Conservation (phyloP, 345 rosid species). For the Gossypium arboreum region DNA sequence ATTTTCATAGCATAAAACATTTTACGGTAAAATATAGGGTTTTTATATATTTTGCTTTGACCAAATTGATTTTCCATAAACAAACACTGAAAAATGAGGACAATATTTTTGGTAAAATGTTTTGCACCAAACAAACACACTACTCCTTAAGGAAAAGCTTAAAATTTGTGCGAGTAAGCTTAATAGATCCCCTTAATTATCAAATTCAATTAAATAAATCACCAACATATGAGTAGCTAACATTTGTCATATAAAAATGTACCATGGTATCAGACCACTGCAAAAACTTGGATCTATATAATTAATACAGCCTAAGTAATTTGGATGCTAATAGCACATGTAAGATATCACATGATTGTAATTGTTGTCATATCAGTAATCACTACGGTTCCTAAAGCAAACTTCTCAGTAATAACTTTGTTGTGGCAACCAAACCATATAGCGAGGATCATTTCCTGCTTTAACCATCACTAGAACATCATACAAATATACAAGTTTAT, state of each 20-base stretch:
- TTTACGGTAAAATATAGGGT: too few species aligned
- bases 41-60: too few species aligned
- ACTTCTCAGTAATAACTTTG: slow-evolving; percentile 81
- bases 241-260: slow-evolving; percentile 36
- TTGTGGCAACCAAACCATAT: slow-evolving; percentile 93
- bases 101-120: slow-evolving; percentile 9
- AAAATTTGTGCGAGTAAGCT: slow-evolving; percentile 89
- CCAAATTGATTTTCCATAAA: not conserved
- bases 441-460: slow-evolving; percentile 82
- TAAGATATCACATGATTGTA: slow-evolving; percentile 76
- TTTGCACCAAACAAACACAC: slow-evolving; percentile 47
- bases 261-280: not conserved
- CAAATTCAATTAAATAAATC: slow-evolving; percentile 88
- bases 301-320: not conserved
- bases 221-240: slow-evolving; percentile 92
- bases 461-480: slow-evolving; percentile 66
- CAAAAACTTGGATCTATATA: not conserved
- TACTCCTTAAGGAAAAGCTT: slow-evolving; percentile 73
- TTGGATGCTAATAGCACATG: slow-evolving; percentile 33
- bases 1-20: too few species aligned
- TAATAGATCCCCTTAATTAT: slow-evolving; percentile 89
- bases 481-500: not conserved
- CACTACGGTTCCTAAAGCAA: slow-evolving; percentile 81
- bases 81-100: not conserved
- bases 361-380: slow-evolving; percentile 65